These are phyloP conservation scores for Sambucus nigra DNA, from an alignment of 129 eudicot species.

Conservation along the genomic window DNA sequence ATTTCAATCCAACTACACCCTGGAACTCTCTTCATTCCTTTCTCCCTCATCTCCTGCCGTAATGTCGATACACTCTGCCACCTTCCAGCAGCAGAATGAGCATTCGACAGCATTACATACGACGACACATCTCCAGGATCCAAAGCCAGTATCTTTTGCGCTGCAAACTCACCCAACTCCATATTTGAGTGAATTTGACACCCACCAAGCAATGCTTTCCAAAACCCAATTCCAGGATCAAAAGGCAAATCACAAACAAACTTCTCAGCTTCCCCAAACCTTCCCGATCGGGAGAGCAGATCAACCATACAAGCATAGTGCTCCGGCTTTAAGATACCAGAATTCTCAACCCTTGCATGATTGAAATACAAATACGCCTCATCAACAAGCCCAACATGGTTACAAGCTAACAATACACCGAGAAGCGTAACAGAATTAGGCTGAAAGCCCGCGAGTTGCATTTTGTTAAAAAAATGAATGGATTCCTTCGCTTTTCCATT, in stretches of 20 bases:
- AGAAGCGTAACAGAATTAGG: slow-evolving; percentile 66
- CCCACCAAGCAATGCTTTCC: slow-evolving; percentile 81
- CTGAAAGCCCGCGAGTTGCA: slow-evolving; percentile 28
- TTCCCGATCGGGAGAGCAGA: slow-evolving; percentile 60
- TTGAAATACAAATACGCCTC: slow-evolving; percentile 45
- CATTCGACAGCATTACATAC: slow-evolving; percentile 70
- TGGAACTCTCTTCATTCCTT: slow-evolving; percentile 43
- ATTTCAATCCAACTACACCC: slow-evolving; percentile 88
- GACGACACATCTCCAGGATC: slow-evolving; percentile 70
- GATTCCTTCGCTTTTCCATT: slow-evolving; percentile 55
- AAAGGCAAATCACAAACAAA: slow-evolving; percentile 61
- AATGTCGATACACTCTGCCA: slow-evolving; percentile 39
- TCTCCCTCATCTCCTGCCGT: slow-evolving; percentile 52
- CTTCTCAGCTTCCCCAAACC: slow-evolving; percentile 50
- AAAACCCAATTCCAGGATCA: slow-evolving; percentile 68
- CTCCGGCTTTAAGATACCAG: slow-evolving; percentile 38
- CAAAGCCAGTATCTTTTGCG: slow-evolving; percentile 45
- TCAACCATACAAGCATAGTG: slow-evolving; percentile 79
- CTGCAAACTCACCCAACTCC: slow-evolving; percentile 48
- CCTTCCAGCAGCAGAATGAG: slow-evolving; percentile 65
- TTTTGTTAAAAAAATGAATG: slow-evolving; percentile 17
- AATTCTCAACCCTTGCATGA: slow-evolving; percentile 29
- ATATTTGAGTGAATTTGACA: slow-evolving; percentile 60
- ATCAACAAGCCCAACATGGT: slow-evolving; percentile 52
- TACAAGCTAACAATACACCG: slow-evolving; percentile 56